These are phyloP conservation scores for Paramecium pentaurelia DNA, from an alignment of 73 alveolate species.

Conservation along the genomic window DNA sequence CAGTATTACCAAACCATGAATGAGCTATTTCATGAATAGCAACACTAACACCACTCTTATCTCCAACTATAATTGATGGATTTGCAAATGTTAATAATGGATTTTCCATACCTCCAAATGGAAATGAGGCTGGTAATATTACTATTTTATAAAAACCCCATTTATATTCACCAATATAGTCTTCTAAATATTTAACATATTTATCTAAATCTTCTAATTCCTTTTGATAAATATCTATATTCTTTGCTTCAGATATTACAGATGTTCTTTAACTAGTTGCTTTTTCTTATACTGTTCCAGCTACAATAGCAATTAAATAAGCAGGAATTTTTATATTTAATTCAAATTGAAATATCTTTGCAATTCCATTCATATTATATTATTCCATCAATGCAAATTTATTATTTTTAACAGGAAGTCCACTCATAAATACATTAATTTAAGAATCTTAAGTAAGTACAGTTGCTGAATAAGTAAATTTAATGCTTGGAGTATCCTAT, in stretches of 20 bases:
- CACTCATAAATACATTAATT: slow-evolving; percentile 69
- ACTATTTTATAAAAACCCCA: slow-evolving; percentile 95
- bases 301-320: slow-evolving; percentile 88
- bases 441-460: slow-evolving; percentile 53
- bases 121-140: slow-evolving; percentile 96
- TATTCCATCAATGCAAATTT: neutral
- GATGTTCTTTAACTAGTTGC: slow-evolving; percentile 53
- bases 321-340: slow-evolving; percentile 87
- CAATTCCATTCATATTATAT: neutral
- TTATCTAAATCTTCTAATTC: slow-evolving; percentile 77
- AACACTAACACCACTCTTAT: slow-evolving; percentile 85
- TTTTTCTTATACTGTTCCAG: slow-evolving; percentile 80
- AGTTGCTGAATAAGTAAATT: slow-evolving; percentile 77
- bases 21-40: slow-evolving; percentile 97
- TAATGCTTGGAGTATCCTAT: slow-evolving; percentile 97
- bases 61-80: slow-evolving; percentile 97
- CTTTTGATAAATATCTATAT: neutral
- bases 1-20: slow-evolving; percentile 98
- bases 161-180: slow-evolving; percentile 85
- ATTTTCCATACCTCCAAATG: slow-evolving; percentile 99
- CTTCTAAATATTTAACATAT: slow-evolving; percentile 80
- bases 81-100: slow-evolving; percentile 96
- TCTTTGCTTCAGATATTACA: slow-evolving; percentile 48
- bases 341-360: slow-evolving; percentile 68
- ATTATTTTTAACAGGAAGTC: neutral